phyloP scores from a whole-genome alignment of 768 basidiomycete species.

The Crucibulum laeve region DNA sequence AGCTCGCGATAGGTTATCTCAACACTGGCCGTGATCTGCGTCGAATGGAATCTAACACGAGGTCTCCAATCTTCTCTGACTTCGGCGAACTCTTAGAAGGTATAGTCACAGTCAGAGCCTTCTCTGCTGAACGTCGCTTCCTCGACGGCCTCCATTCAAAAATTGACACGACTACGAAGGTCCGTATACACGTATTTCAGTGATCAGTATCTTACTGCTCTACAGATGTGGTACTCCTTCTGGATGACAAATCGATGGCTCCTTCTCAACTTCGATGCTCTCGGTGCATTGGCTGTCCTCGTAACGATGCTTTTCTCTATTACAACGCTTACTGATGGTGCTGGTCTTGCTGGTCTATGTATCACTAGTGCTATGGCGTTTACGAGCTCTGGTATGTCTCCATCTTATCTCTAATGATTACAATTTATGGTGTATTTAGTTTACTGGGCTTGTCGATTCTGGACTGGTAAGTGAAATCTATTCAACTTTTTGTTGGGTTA shows the following conservation, averaged over 20 bases:
- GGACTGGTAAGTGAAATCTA: conserved; percentile 28
- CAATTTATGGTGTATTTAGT: conserved; percentile 42
- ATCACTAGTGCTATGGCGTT: conserved; percentile 68
- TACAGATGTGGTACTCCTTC: conserved; percentile 77
- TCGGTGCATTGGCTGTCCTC: conserved; percentile 72
- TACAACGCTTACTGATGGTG: conserved; percentile 44
- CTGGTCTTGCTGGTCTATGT: conserved; percentile 66
- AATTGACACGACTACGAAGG: conserved; percentile 77
- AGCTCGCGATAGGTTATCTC: conserved; percentile 67
- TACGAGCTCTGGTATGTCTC: conserved; percentile 36
- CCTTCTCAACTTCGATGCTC: conserved; percentile 73
- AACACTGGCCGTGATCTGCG: conserved; percentile 81
- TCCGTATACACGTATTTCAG: conserved; percentile 15
- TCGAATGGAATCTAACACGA: conserved; percentile 86
- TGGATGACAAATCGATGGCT: conserved; percentile 93
- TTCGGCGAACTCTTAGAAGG: conserved; percentile 83
- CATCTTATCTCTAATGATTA: background rate
- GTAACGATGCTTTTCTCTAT: conserved; percentile 76
- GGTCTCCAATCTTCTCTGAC: conserved; percentile 81
- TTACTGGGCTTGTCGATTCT: conserved; percentile 51
- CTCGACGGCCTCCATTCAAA: conserved; percentile 69
- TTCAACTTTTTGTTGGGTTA: background rate
- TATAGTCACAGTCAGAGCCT: conserved; percentile 91
- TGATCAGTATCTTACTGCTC: background rate
- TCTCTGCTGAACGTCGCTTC: conserved; percentile 78